Evolutionary conservation across 495 filamentous ascomycete species (phyloP).

Genomic region (Podospora pseudoanserina): DNA sequence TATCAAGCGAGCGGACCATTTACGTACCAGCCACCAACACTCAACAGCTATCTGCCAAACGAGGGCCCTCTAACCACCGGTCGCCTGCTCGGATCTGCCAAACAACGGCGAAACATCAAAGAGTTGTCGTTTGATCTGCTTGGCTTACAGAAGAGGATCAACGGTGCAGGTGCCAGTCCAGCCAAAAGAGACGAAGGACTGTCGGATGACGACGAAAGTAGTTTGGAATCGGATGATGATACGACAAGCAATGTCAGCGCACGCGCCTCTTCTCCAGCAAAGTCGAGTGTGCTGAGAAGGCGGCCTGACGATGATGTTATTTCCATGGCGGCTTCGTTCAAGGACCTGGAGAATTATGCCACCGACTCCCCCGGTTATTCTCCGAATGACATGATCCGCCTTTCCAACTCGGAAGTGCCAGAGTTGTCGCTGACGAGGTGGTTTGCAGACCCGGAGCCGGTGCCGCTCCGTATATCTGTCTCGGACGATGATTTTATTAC

Average conservation of each 20-base stretch:
- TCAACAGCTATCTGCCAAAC: conserved; percentile 12
- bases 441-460: conserved; percentile 49
- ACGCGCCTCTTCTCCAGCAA: conserved; percentile 42
- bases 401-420: conserved; percentile 37
- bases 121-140: conserved; percentile 36
- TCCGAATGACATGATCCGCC: conserved; percentile 38
- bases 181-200: conserved; percentile 33
- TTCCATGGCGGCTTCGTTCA: conserved; percentile 48
- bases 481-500: conserved; percentile 52
- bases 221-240: conserved; percentile 48
- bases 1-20: conserved; percentile 50
- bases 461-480: conserved; percentile 37
- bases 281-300: conserved; percentile 37
- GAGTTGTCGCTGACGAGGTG: conserved; percentile 47
- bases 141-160: conserved; percentile 27
- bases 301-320: conserved; percentile 44
- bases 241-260: conserved; percentile 45
- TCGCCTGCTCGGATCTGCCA: conserved; percentile 37
- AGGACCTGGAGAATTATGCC: conserved; percentile 41
- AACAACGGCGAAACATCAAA: conserved; percentile 35
- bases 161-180: conserved; percentile 25
- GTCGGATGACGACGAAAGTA: conserved; percentile 46
- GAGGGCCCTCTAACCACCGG: conserved; percentile 38
- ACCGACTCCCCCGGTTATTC: conserved; percentile 35
- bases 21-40: conserved; percentile 34